Percentiles rank a stretch among this genome's conserved stretches.
phyloP scores from a whole-genome alignment of 2,329 filamentous ascomycete genomes.

The Fusarium haematococcum region DNA sequence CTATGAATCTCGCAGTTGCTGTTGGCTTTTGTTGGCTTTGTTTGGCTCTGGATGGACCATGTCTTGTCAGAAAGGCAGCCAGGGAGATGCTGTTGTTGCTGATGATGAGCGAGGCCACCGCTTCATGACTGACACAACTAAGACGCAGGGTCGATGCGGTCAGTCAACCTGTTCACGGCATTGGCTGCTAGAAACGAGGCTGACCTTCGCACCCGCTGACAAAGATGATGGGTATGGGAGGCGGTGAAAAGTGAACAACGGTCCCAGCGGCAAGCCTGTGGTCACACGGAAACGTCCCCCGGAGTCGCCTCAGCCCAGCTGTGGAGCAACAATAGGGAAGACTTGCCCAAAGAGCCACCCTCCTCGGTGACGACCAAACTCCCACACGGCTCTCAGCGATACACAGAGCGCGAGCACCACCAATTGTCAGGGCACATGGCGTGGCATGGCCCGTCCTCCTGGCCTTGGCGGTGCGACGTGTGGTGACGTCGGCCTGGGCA shows the following conservation, averaged over 20 bases:
- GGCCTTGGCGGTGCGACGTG: constrained; percentile 38
- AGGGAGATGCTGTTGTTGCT: not conserved
- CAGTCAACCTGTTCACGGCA: constrained; percentile 28
- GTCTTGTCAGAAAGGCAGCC: not conserved
- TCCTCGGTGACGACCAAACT: constrained; percentile 26
- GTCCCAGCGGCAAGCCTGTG: constrained; percentile 27
- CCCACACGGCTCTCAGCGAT: constrained; percentile 23
- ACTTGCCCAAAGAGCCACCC: constrained; percentile 34
- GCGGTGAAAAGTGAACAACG: constrained; percentile 43
- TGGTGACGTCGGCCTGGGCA: constrained; percentile 44
- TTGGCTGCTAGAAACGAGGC: constrained; percentile 30
- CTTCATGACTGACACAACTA: not conserved
- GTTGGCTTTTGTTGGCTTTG: not conserved
- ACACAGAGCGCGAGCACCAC: constrained; percentile 27
- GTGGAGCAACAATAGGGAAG: constrained; percentile 38
- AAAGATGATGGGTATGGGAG: constrained; percentile 35
- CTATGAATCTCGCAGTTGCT: constrained; percentile 26
- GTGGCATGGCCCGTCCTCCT: constrained; percentile 31
- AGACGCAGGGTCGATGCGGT: constrained; percentile 22
- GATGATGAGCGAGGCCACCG: not conserved
- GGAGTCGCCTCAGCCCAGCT: constrained; percentile 41
- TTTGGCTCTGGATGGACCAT: not conserved
- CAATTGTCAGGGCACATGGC: constrained; percentile 38
- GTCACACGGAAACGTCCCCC: constrained; percentile 45
- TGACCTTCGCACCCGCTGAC: constrained; percentile 21